These are phyloP conservation scores for Fusarium sp. DNA, from an alignment of 2,329 filamentous ascomycete genomes.

Conservation along the genomic window DNA sequence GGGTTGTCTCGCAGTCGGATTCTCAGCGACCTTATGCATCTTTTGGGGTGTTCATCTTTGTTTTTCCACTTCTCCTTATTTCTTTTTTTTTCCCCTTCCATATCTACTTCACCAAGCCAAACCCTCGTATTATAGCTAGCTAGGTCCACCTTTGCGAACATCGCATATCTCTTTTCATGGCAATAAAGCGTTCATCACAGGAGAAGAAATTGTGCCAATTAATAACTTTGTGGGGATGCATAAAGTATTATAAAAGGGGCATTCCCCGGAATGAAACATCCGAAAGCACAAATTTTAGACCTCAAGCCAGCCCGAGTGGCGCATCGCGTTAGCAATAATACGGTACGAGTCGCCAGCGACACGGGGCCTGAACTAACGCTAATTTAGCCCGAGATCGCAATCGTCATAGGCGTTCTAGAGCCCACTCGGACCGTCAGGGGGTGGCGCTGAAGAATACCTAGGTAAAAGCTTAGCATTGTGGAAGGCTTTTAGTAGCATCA, in stretches of 20 bases:
- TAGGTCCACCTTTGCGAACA: too few relatives aligned
- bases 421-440: not conserved
- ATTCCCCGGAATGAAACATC: not conserved
- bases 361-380: not conserved
- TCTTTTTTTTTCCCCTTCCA: too few relatives aligned
- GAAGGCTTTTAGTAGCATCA: not conserved
- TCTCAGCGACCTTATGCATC: too few relatives aligned
- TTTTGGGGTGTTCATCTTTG: too few relatives aligned
- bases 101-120: too few relatives aligned
- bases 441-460: not conserved
- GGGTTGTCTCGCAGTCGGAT: too few relatives aligned
- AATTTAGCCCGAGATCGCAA: not conserved
- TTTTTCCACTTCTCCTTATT: too few relatives aligned
- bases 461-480: not conserved
- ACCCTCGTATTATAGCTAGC: too few relatives aligned
- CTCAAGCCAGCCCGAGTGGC: not conserved
- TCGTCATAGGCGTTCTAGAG: constrained; percentile 7
- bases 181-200: not conserved
- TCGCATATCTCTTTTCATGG: too few relatives aligned
- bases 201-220: not conserved
- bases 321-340: not conserved
- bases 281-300: not conserved
- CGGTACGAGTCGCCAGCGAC: not conserved
- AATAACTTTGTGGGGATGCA: not conserved
- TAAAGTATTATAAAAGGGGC: not conserved